Base-by-base conservation (phyloP, 1,284 basidiomycete genomes). In the Fomitopsis betulina region DNA sequence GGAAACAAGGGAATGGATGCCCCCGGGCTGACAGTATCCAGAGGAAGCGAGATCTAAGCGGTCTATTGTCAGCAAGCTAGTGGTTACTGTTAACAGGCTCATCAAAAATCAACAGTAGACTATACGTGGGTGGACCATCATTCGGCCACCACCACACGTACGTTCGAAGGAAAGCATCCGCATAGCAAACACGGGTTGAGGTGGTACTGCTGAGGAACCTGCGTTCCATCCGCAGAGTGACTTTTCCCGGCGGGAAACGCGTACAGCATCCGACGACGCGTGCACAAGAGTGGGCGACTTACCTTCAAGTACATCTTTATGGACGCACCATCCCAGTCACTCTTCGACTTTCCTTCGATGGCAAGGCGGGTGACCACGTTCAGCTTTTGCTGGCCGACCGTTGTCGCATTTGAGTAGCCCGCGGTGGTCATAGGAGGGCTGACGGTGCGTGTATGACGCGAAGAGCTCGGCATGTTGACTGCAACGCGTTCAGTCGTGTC, bases 221-320 rank as follows among this genome's bases (percentile, higher is more conserved):
- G n/a, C n/a, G 19, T n/a, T n/a, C 27, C 42, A 27, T 47, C 23
- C 9, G 5, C 12, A 56, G 8, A 33, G 10, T 15, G 12, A 25
- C 25, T 17, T 37, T 33, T 38, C 54, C 17, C 32, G 45, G 49
- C 43, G 47, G 42, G 43, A 55, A 49, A 10, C 23, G 42, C 42
- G 23, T 25, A 23, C 9, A 13, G 19, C 42, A 23, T 25, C 42
- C 42, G 8, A 23, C 35, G 9, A 23, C 21, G 12, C 42, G 42
- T 19, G 13, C 30, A 56, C 13, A 10, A 10, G 42, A 33, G 32
- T 39, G 25, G 27, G 67, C 77, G 7, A 35, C 49, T 62, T 62
- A 88, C 89, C 76, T 89, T 91, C 64, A 92, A 76, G 72, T 87
- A 91, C 77, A 91, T 84, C 66, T 79, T 84, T 54, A 91, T 80